Evolutionary conservation across 108 stramenopile genomes (phyloP), one percentile per base, ranked within the genome.

Genomic region (Heterococcus sp.): DNA sequence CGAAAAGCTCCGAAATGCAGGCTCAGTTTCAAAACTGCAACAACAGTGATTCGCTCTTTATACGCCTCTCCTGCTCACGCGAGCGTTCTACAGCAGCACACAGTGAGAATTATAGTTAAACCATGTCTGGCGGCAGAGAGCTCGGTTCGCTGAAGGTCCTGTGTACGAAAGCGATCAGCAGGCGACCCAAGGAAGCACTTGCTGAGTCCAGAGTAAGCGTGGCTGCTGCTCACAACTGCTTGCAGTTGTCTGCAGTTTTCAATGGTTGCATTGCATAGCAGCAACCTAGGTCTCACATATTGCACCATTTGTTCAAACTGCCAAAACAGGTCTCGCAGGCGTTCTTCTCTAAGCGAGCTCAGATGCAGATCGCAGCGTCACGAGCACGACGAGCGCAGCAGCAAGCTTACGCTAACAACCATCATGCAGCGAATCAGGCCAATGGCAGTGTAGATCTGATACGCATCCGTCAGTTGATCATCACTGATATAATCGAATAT

Each of bases 381-480:
- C 29, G 38, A 66, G 8, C 37, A 14, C 2, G 66, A 37, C 35
- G 37, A 38, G 2, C 67, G 65, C 8, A 65, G 34, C 33, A 71
- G 69, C 21, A 34, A 33, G 46, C 46, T 58, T 8, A 14, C 46
- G 46, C 46, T 58, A 21, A 58, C 46, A 21, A 21, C 46, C 46
- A 58, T n/a, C n/a, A n/a, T n/a, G n/a, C n/a, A n/a, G n/a, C n/a
- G n/a, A n/a, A n/a, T n/a, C n/a, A n/a, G n/a, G n/a, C n/a, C n/a
- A n/a, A n/a, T n/a, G n/a, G n/a, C n/a, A n/a, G n/a, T n/a, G 31
- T 79, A 5, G 71, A 79, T 71, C 71, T 71, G 29, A 71, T 79
- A 2, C 68, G 46, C 2, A 31, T 81, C 4, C 35, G 79, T 27
- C 79, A 81, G 65, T 35, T 35, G 21, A 70, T 81, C 37, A 71